Evolutionary conservation across 2,329 filamentous ascomycete genomes (phyloP).

Genomic region (Fusarium austroafricanum): DNA sequence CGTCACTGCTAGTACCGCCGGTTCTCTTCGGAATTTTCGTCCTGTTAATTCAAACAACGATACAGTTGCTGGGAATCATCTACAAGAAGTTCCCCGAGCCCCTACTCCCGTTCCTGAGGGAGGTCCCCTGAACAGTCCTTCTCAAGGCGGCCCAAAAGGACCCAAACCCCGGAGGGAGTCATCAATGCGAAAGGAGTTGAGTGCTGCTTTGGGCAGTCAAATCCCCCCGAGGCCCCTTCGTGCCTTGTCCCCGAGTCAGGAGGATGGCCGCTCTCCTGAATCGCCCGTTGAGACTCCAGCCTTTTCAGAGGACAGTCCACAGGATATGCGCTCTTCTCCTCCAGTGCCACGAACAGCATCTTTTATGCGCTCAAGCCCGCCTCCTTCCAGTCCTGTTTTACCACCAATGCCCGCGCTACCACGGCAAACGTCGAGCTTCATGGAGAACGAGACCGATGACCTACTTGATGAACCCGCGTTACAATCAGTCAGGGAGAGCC

Average conservation of each 20-base stretch:
- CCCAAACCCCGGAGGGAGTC: constrained; percentile 69
- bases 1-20: constrained; percentile 90
- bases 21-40: constrained; percentile 85
- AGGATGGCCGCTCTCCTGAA: constrained; percentile 66
- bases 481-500: constrained; percentile 54
- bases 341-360: constrained; percentile 75
- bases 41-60: constrained; percentile 70
- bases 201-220: constrained; percentile 59
- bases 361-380: constrained; percentile 69
- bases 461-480: constrained; percentile 72
- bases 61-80: constrained; percentile 60
- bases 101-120: constrained; percentile 78
- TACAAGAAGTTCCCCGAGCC: constrained; percentile 79
- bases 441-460: constrained; percentile 81
- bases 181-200: constrained; percentile 63
- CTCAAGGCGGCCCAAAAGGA: constrained; percentile 49
- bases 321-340: constrained; percentile 89
- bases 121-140: constrained; percentile 43
- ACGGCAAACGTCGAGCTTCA: constrained; percentile 82
- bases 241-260: constrained; percentile 58
- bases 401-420: constrained; percentile 72
- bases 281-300: constrained; percentile 64
- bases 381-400: constrained; percentile 83
- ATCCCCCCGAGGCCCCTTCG: constrained; percentile 54
- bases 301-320: constrained; percentile 74